phyloP scores from a whole-genome alignment of 139 green algal species.

The Parachlorella kessleri region DNA sequence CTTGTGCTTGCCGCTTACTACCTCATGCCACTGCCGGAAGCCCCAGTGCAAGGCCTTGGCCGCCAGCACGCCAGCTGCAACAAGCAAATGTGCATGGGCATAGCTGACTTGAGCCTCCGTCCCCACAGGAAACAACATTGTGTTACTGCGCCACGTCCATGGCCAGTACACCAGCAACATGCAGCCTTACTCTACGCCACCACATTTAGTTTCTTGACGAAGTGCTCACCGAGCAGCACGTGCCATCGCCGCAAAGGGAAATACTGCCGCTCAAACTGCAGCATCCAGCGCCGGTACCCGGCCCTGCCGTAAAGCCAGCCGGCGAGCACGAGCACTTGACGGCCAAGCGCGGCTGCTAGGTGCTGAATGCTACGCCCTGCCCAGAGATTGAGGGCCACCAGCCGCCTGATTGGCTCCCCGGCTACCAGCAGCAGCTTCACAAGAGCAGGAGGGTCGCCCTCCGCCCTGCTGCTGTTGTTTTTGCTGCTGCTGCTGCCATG shows the following conservation, averaged over 20 bases:
- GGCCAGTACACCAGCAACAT: background rate
- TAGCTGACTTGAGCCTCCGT: background rate
- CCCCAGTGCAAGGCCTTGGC: constrained; percentile 13
- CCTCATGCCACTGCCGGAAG: constrained; percentile 5
- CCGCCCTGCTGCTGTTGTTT: too few relatives aligned
- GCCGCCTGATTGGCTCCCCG: constrained; percentile 17
- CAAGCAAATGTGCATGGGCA: background rate
- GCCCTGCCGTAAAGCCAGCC: constrained; percentile 33
- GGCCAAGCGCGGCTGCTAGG: constrained; percentile 18
- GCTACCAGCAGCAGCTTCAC: constrained; percentile 32
- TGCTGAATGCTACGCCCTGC: constrained; percentile 22
- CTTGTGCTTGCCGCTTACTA: background rate
- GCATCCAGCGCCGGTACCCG: constrained; percentile 1
- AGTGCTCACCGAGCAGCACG: constrained; percentile 5
- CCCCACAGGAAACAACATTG: background rate
- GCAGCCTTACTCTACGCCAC: background rate
- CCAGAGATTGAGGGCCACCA: constrained; percentile 24
- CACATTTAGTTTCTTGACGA: background rate
- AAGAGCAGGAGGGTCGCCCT: too few relatives aligned
- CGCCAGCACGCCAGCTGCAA: background rate
- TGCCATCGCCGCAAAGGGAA: constrained; percentile 38
- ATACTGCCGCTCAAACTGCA: constrained; percentile 15
- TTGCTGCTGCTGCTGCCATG: too few relatives aligned
- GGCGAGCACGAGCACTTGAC: background rate
- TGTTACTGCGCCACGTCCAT: background rate